Evolutionary conservation across 495 filamentous ascomycete species (phyloP).

Genomic region (Aeminium ludgeri): DNA sequence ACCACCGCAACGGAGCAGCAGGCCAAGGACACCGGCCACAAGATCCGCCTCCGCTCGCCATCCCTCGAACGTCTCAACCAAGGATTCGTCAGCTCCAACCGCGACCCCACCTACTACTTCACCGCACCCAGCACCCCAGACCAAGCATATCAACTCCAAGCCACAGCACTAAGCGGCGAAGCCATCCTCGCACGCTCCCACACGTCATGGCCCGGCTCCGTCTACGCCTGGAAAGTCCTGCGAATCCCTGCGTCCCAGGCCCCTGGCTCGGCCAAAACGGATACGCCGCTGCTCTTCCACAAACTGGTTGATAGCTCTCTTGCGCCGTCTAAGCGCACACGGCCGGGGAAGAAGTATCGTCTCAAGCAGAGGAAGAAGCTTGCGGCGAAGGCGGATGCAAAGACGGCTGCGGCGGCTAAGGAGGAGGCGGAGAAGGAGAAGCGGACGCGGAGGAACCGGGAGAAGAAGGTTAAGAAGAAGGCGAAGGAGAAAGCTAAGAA

Average conservation of each 20-base stretch:
- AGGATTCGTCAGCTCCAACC: conserved; percentile 3
- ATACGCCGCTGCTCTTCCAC: too few relatives aligned
- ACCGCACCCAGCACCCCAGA: not conserved
- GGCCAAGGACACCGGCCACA: not conserved
- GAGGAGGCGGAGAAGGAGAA: not conserved
- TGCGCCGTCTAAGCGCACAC: not conserved
- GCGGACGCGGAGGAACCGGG: not conserved
- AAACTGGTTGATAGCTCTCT: too few relatives aligned
- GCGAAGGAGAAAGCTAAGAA: not conserved
- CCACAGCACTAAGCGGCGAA: conserved; percentile 1
- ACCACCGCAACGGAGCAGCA: not conserved
- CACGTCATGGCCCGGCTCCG: conserved; percentile 1
- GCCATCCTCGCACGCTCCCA: conserved; percentile 1
- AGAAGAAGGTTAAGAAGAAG: not conserved
- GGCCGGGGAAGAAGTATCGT: not conserved
- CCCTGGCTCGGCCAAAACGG: not conserved
- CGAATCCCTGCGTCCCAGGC: not conserved
- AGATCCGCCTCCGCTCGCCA: conserved; percentile 9
- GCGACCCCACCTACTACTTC: conserved; percentile 4
- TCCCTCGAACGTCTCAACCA: not conserved
- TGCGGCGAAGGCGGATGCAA: not conserved
- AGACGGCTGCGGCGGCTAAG: not conserved
- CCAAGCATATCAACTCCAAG: not conserved
- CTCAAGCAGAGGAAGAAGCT: not conserved
- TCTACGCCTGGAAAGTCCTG: conserved; percentile 9